Conservation (phyloP, 192 early-diverging fungal genomes). For the Paraglomus brasilianum region DNA sequence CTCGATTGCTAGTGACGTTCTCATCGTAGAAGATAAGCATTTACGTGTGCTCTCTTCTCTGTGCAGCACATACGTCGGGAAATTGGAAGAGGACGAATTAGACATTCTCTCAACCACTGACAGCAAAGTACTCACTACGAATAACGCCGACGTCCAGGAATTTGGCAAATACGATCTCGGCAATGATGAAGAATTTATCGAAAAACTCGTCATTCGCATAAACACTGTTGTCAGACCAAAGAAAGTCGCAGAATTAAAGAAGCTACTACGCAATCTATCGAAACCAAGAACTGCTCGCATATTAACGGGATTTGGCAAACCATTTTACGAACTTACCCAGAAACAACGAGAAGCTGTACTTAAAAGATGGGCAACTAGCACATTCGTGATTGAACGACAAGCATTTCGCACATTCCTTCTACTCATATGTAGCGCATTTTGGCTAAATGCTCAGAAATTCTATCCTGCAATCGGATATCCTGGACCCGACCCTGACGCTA, state of each 20-base stretch:
- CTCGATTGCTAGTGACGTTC: too few relatives aligned
- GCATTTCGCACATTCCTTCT: constrained; percentile 34
- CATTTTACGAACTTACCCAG: constrained; percentile 36
- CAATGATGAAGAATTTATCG: background rate
- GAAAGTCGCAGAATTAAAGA: constrained; percentile 23
- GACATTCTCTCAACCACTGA: background rate
- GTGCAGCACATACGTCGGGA: constrained; percentile 4
- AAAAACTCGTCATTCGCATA: constrained; percentile 12
- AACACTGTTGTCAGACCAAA: constrained; percentile 10
- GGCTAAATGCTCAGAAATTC: constrained; percentile 26
- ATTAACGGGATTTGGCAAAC: constrained; percentile 32
- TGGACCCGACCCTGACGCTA: constrained; percentile 45
- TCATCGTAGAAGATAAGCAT: constrained; percentile 1
- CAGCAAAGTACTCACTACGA: background rate
- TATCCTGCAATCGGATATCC: constrained; percentile 56
- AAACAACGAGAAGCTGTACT: constrained; percentile 38
- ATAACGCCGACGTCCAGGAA: background rate
- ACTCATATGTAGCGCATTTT: constrained; percentile 19
- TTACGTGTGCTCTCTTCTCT: background rate
- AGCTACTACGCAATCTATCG: constrained; percentile 34
- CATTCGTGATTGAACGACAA: constrained; percentile 30
- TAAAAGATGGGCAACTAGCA: constrained; percentile 30
- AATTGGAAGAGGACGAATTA: constrained; percentile 10
- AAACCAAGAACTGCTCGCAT: constrained; percentile 34
- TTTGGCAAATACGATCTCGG: constrained; percentile 26